Evolutionary conservation across 75 land plant genomes (phyloP), one percentile per base, ranked within the genome.

Genomic region (Chamaecyparis obtusa): DNA sequence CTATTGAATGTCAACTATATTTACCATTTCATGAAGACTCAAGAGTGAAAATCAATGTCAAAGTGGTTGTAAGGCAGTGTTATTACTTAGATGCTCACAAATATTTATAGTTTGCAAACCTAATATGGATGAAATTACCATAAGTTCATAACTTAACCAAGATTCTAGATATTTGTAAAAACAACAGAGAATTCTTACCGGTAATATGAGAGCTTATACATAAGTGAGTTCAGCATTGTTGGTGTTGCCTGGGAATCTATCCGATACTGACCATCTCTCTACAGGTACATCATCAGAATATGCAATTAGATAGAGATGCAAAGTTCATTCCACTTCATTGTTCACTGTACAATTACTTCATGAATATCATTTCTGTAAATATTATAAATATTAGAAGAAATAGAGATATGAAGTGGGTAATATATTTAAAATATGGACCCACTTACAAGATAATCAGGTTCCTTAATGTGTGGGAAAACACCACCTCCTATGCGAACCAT

Each of bases 401-500:
- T n/a, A 81, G 27, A 81, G n/a, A n/a, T 81, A 33, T 9, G 30
- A 27, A 14, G 39, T 78, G 43, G 27, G 8, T 2, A 81, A 27
- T 46, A 81, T 24, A 43, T 46, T 32, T 43, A n/a, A 51, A 81
- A 81, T 24, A 43, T 46, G 32, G 79, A 51, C 30, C 44, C 27
- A 83, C 96, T 93, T 82, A 98, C 99, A 80, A 98, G 93, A 86
- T 98, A 98, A 94, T 98, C 99, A 77, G 99, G 96, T 86, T 98
- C 99, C 89, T 94, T 98, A 44, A 98, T 98, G 83, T 98, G 99
- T 71, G 99, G 99, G 80, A 98, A 98, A 67, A 95, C 99, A 76
- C 99, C 99, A 8, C 99, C 99, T 72, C 99, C 99, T 51, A 98
- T 98, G 55, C 99, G 97, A 69, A 98, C 99, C 99, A 98, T 98